Evolutionary conservation across 345 rosid species (phyloP), one percentile per base, ranked within the genome.

Genomic region (Isatis tinctoria): DNA sequence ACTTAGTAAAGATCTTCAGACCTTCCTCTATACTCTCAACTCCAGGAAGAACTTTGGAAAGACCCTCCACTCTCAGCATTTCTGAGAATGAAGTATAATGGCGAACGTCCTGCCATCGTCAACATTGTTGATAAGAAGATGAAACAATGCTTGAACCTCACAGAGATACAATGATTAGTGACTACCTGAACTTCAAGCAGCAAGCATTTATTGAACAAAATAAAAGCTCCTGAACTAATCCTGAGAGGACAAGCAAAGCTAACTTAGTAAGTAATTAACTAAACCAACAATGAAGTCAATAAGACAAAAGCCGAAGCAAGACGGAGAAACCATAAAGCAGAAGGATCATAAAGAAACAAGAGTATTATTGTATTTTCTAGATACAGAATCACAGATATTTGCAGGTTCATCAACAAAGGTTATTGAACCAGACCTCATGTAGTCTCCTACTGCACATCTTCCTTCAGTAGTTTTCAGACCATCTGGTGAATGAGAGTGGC

Each of bases 391-490:
- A n/a, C n/a, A 20, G 24, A 20, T 48, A 48, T 26, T 4, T 8
- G 39, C 2, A 35, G 39, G 39, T 35, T 37, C 26, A 69, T 35
- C 49, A 69, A 53, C 16, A 60, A 12, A 53, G 47, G 43, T 27
- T 27, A 45, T 57, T 59, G 49, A 2, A 56, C 12, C 77, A 32
- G 71, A 89, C 93, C 85, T 70, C 61, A 76, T 84, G 78, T 87
- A 86, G 69, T 85, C 86, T 56, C 90, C 96, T 64, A 74, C 65
- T 67, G 91, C 90, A 74, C 97, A 91, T 69, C 97, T 85, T 80
- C 97, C 96, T 84, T 91, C 96, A 72, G 85, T 79, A 66, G 87
- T 84, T 84, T 89, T 89, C 33, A 74, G 30, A 44, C 97, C 93
- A 82, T 86, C 97, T 91, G 47, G 10, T 53, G 78, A 72, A 76